Evolutionary conservation across 1,284 basidiomycete species (phyloP).

Genomic region (Ganoderma multipileum): DNA sequence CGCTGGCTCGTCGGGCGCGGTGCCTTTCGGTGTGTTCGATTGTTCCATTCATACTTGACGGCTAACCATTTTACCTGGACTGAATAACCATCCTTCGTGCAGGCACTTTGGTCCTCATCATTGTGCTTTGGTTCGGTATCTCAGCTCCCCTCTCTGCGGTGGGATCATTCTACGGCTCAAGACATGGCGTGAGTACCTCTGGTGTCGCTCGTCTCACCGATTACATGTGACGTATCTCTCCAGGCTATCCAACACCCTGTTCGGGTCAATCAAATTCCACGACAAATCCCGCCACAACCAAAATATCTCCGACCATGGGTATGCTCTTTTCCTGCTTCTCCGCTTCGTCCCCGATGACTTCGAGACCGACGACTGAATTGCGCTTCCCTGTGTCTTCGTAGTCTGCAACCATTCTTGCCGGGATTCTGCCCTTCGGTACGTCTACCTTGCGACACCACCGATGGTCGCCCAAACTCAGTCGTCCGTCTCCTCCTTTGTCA

Average conservation of each 20-base stretch:
- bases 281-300: constrained; percentile 88
- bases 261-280: constrained; percentile 91
- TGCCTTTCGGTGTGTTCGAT: constrained; percentile 81
- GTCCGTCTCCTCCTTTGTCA: constrained; percentile 37
- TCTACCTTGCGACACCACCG: constrained; percentile 23
- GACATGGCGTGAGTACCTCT: constrained; percentile 75
- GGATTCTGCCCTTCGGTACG: constrained; percentile 90
- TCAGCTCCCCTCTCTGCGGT: constrained; percentile 85
- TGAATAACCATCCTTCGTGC: constrained; percentile 5
- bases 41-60: neutral
- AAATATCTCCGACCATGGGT: constrained; percentile 85
- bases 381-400: constrained; percentile 40
- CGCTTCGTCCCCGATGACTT: neutral
- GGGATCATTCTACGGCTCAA: constrained; percentile 83
- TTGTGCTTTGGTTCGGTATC: constrained; percentile 95
- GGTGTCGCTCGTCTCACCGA: neutral
- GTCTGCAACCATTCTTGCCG: constrained; percentile 83
- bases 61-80: neutral
- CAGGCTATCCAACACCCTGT: constrained; percentile 83
- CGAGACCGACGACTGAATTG: neutral
- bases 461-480: neutral
- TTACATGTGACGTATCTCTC: neutral
- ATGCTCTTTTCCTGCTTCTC: constrained; percentile 31
- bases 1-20: constrained; percentile 91
- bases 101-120: constrained; percentile 90